Evolutionary conservation across 345 rosid genomes (phyloP).

Genomic region (Aegle marmelos): DNA sequence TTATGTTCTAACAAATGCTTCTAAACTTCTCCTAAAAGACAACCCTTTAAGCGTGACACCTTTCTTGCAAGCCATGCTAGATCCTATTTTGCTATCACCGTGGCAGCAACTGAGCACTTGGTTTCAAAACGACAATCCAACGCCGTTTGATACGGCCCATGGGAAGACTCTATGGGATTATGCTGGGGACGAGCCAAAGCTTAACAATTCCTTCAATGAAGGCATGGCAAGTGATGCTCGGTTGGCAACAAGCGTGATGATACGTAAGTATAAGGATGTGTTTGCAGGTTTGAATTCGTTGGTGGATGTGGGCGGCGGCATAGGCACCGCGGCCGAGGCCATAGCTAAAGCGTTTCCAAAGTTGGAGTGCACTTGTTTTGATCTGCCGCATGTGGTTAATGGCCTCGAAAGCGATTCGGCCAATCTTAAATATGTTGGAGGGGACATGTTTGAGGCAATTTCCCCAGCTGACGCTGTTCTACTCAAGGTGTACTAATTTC

Average conservation of each 20-base stretch:
- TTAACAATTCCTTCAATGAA: slow-evolving; percentile 17
- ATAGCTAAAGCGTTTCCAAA: slow-evolving; percentile 26
- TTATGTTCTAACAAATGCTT: slow-evolving; percentile 27
- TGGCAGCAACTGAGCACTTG: slow-evolving; percentile 31
- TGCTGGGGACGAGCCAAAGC: slow-evolving; percentile 9
- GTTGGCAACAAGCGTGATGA: slow-evolving; percentile 14
- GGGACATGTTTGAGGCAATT: slow-evolving; percentile 36
- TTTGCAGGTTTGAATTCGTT: slow-evolving; percentile 33
- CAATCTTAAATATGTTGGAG: slow-evolving; percentile 28
- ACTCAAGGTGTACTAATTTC: slow-evolving; percentile 22
- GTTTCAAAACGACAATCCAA: slow-evolving; percentile 25
- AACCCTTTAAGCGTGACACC: slow-evolving; percentile 30
- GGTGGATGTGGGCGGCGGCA: slow-evolving; percentile 50
- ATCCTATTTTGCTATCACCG: slow-evolving; percentile 24
- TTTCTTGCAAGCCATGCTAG: slow-evolving; percentile 19
- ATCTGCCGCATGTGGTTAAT: slow-evolving; percentile 41
- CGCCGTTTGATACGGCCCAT: slow-evolving; percentile 32
- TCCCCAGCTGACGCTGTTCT: slow-evolving; percentile 33
- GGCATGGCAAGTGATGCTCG: neutral
- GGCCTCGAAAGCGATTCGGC: slow-evolving; percentile 1
- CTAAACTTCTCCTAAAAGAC: slow-evolving; percentile 29
- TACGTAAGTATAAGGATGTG: slow-evolving; percentile 18
- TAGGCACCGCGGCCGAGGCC: slow-evolving; percentile 27
- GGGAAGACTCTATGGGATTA: slow-evolving; percentile 28
- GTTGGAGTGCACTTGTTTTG: slow-evolving; percentile 35